These are phyloP conservation scores for Sonneratia caseolaris DNA, from an alignment of 345 rosid genomes.

Conservation along the genomic window DNA sequence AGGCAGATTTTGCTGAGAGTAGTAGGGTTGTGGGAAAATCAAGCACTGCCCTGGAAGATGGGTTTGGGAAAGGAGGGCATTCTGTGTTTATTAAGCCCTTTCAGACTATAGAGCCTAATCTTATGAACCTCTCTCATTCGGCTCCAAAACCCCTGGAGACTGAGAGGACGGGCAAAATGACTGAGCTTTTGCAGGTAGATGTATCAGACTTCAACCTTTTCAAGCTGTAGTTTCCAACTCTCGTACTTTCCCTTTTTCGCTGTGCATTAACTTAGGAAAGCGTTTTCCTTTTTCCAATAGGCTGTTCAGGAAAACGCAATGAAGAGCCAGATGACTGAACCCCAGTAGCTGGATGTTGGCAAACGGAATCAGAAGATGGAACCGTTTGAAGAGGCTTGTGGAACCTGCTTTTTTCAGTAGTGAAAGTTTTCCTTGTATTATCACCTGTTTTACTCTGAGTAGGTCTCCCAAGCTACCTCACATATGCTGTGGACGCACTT, in stretches of 20 bases:
- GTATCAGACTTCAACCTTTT: neutral
- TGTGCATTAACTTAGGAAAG: neutral
- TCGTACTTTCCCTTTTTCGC: neutral
- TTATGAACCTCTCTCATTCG: slow-evolving; percentile 23
- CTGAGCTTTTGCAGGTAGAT: slow-evolving; percentile 76
- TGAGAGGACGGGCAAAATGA: slow-evolving; percentile 65
- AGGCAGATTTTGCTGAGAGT: slow-evolving; percentile 20
- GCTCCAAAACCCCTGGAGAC: slow-evolving; percentile 37
- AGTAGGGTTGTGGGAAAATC: slow-evolving; percentile 12
- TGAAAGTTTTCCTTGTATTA: neutral
- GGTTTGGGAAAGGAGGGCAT: slow-evolving; percentile 12
- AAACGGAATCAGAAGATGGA: neutral
- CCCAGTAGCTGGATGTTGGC: slow-evolving; percentile 5
- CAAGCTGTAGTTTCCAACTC: neutral
- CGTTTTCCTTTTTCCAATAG: slow-evolving; percentile 19
- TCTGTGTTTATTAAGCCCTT: slow-evolving; percentile 62
- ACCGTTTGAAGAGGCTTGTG: neutral
- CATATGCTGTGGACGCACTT: neutral
- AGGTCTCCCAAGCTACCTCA: neutral
- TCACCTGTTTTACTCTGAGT: neutral
- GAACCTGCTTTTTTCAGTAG: neutral
- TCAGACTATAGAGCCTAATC: slow-evolving; percentile 41
- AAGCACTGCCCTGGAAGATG: slow-evolving; percentile 20
- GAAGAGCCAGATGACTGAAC: slow-evolving; percentile 30
- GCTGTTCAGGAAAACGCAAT: slow-evolving; percentile 79